phyloP scores from a whole-genome alignment of 306 rosid species.

The Quercus engelmannii region DNA sequence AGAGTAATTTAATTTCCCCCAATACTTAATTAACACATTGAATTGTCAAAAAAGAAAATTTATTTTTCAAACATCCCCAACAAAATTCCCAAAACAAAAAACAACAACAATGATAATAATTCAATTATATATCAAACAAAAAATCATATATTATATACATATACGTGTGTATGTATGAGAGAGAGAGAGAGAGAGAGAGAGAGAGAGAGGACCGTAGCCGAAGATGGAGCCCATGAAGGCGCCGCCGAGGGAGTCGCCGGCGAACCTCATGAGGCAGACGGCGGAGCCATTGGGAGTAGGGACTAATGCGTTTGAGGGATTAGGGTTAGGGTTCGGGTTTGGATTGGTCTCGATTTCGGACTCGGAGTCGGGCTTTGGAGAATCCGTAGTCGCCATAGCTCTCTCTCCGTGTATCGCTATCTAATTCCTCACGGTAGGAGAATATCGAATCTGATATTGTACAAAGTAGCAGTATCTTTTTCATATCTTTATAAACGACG shows the following conservation, averaged over 20 bases:
- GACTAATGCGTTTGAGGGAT: constrained; percentile 44
- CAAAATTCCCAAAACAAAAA: neutral
- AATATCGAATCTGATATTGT: neutral
- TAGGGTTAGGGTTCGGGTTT: constrained; percentile 30
- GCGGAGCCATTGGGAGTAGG: constrained; percentile 42
- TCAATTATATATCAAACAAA: neutral
- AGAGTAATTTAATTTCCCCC: too few relatives aligned
- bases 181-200: neutral
- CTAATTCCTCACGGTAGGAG: neutral
- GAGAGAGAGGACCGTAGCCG: constrained; percentile 62
- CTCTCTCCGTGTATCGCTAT: neutral
- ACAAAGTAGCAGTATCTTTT: too few relatives aligned
- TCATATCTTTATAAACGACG: neutral
- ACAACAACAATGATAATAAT: neutral
- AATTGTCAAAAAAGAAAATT: too few relatives aligned
- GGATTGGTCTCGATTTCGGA: constrained; percentile 19
- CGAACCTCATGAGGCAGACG: constrained; percentile 74
- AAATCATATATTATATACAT: neutral
- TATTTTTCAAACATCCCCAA: neutral
- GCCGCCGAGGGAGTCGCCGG: constrained; percentile 73
- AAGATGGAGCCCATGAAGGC: constrained; percentile 96
- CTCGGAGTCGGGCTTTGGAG: constrained; percentile 41
- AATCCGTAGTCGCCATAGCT: constrained; percentile 50
- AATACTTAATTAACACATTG: too few relatives aligned
- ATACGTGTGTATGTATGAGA: neutral